Base-by-base conservation (phyloP, 2,329 filamentous ascomycete species). In the Penicillium sp. region DNA sequence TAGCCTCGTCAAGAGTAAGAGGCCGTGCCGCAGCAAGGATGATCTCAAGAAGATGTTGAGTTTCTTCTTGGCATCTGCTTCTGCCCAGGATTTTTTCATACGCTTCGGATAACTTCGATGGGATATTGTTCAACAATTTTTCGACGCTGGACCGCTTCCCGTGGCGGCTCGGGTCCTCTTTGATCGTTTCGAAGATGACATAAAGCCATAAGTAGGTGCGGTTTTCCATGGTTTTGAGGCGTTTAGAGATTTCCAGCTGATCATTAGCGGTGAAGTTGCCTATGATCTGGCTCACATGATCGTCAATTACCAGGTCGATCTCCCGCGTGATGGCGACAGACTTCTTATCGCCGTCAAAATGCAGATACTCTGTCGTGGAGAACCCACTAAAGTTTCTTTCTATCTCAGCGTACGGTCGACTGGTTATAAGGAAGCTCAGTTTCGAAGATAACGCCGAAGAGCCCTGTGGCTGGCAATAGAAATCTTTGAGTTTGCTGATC, bases 371-470 rank as follows among this genome's bases (percentile, higher is more conserved):
- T 37, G 35, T 12, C 6, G 6, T 25, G 6, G 25, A 25, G n/a
- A 37, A 37, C n/a, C n/a, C n/a, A 8, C n/a, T 5, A 37, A 37
- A 37, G 5, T 18, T 9, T 37, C 35, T 37, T 16, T 51, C 49
- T 16, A 51, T 27, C 13, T 45, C 27, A n/a, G 29, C 16, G 31
- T 52, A 52, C 31, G 41, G 50, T 18, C 50, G 42, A 40, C 50
- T 52, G 12, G 42, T 52, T n/a, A 52, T 40, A 6, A 52, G 32
- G 41, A 52, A 52, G 13, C 46, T 52, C 8, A 52, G 34, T n/a
- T 34, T 46, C 6, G 42, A 52, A 31, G 32, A 5, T 18, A 37
- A 37, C 38, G 9, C 7, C 25, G 25, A 25, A 37, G 45, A 25
- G 21, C 21, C 21, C 8, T 12, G 45, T 37, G n/a, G n/a, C 3